Base-by-base conservation (phyloP, 306 rosid genomes). In the Lotus japonicus region DNA sequence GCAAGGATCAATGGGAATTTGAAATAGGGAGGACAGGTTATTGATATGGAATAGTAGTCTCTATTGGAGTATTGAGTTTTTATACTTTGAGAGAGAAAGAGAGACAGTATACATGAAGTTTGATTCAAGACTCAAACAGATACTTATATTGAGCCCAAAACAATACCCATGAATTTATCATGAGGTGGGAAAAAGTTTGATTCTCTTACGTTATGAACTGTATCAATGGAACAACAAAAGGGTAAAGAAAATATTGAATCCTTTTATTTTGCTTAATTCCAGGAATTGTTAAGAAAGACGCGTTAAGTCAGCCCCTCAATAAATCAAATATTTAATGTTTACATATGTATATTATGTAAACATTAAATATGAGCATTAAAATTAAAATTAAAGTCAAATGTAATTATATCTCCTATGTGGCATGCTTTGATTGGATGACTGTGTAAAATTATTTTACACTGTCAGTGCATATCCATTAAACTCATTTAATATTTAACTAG, bases 121-220 rank as follows among this genome's bases (percentile, higher is more conserved):
- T 58, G 41, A 58, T 48, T 41, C 57, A n/a, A 21, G 26, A 21
- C 26, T 21, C 26, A 21, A 36, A 55, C 4, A 49, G 74, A 78
- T 48, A 48, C 78, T 71, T 78, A 9, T 19, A 78, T 78, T 78
- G 61, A 48, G 60, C 17, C 21, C 31, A 71, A 78, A 69, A 69
- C 72, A 76, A 76, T 76, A 10, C 51, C 48, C n/a, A 17, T 65
- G 12, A n/a, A 7, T 38, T 51, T 64, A 15, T 39, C 46, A 51
- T 23, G 54, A 74, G 33, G 11, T 65, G 48, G 26, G 13, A 10
- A 51, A 68, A 60, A 62, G 73, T 1, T 44, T 42, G 31, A 31
- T 60, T 42, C 9, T 58, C 58, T 68, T 6, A 41, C 15, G 42
- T 12, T 52, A 52, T 76, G 71, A 68, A 62, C 51, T 49, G 80